Base-by-base conservation (phyloP, 108 stramenopile genomes). In the Cyclotella baltica region DNA sequence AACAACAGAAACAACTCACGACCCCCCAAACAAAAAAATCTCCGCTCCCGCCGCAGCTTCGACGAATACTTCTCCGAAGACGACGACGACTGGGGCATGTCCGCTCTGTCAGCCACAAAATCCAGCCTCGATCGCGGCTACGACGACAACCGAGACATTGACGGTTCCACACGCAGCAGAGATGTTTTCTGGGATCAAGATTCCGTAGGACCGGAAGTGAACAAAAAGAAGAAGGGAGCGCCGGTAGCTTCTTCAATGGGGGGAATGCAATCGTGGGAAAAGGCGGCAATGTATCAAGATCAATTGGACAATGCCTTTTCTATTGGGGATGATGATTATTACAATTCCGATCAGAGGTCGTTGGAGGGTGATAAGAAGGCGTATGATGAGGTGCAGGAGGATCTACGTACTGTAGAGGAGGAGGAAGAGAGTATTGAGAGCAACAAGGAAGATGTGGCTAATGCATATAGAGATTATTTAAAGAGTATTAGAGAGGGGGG, bases 401-500 rank as follows among this genome's bases (percentile, higher is more conserved):
- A 78, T 55, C 47, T 78, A 11, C 70, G 70, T 13, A 55, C 31
- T 22, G 35, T 78, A 38, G 77, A 78, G 48, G 67, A 62, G 16
- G 76, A 53, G 40, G 70, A 67, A 43, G 64, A 36, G 0, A 61
- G 20, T 50, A 55, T 52, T 11, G 50, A 40, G 2, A 36, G 52
- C 22, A 53, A 38, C 30, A 67, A 72, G 35, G 78, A 80, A 30
- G 78, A 73, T 15, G 78, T 80, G 16, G 72, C 37, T 0, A 73
- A 80, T 53, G 78, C 78, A 15, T 80, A 80, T 46, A 28, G 72
- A 53, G 78, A 80, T 72, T 80, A 80, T 47, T 43, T 80, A 0
- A 73, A 55, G 28, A 80, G 78, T 68, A 80, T 80, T 67, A 66
- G 78, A 0, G 78, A 80, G 43, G 78, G 78, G 1, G 78, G 78